These are phyloP conservation scores for Cryptococcus floricola DNA, from an alignment of 1,284 basidiomycete genomes.

Conservation along the genomic window DNA sequence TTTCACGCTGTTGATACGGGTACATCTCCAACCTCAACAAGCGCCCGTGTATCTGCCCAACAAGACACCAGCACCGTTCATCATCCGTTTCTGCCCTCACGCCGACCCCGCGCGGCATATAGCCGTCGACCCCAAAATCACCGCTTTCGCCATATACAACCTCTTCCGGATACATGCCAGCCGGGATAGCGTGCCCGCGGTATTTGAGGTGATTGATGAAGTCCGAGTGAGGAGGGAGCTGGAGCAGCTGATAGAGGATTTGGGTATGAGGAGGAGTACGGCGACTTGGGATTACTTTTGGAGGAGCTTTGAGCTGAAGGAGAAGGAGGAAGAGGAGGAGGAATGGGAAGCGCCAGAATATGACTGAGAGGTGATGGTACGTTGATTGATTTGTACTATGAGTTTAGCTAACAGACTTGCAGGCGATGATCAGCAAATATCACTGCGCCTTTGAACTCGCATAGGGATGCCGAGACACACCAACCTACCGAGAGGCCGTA, in stretches of 20 bases:
- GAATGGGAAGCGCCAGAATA: conserved; percentile 1
- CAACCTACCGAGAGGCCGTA: too few relatives aligned
- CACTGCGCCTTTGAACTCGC: too few relatives aligned
- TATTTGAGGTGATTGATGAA: neutral
- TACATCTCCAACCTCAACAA: conserved; percentile 1
- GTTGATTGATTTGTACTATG: neutral
- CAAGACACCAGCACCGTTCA: neutral
- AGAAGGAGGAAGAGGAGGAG: neutral
- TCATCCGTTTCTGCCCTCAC: neutral
- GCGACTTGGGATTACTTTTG: neutral
- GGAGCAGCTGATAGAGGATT: neutral
- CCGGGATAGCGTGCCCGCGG: neutral
- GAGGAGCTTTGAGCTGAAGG: neutral
- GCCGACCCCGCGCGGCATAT: neutral
- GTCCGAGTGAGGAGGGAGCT: conserved; percentile 1
- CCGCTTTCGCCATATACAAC: conserved; percentile 1
- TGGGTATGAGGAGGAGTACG: neutral
- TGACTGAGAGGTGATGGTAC: conserved; percentile 1
- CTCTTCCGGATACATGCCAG: neutral
- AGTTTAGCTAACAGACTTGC: neutral
- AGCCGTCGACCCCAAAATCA: neutral
- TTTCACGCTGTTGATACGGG: neutral
- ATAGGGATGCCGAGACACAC: too few relatives aligned
- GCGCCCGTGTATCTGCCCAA: neutral
- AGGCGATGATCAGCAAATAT: too few relatives aligned